Evolutionary conservation across 129 eudicot genomes (phyloP).

Genomic region (Flaveria trinervia): DNA sequence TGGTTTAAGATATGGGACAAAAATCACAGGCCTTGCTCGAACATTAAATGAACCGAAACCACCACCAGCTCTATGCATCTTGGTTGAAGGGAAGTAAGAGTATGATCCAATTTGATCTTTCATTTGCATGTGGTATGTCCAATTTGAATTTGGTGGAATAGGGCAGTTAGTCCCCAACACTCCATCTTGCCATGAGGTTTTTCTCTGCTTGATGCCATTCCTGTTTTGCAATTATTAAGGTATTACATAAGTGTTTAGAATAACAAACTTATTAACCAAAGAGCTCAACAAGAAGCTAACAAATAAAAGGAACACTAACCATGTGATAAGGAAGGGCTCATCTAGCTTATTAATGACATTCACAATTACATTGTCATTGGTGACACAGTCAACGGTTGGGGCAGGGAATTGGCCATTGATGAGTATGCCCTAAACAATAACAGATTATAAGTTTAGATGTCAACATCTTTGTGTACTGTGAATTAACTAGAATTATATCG

Average conservation of each 20-base stretch:
- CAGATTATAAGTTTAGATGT: not conserved
- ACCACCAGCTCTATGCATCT: slow-evolving; percentile 79
- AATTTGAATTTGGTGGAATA: slow-evolving; percentile 67
- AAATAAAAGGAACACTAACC: slow-evolving; percentile 43
- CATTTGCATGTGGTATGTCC: slow-evolving; percentile 77
- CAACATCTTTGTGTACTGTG: not conserved
- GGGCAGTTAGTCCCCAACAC: slow-evolving; percentile 90
- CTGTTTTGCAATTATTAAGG: slow-evolving; percentile 34
- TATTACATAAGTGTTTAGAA: slow-evolving; percentile 11
- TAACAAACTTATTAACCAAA: not conserved
- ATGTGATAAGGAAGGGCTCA: slow-evolving; percentile 79
- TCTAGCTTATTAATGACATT: slow-evolving; percentile 68
- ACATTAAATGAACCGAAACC: slow-evolving; percentile 67
- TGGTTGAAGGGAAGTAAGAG: slow-evolving; percentile 70
- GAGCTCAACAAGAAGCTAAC: not conserved
- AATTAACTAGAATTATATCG: slow-evolving; percentile 1
- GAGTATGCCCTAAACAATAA: slow-evolving; percentile 60
- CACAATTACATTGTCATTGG: slow-evolving; percentile 76
- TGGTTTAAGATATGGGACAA: slow-evolving; percentile 69
- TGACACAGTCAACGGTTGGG: slow-evolving; percentile 59
- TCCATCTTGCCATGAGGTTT: slow-evolving; percentile 87
- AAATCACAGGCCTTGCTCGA: slow-evolving; percentile 53
- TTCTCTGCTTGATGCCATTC: slow-evolving; percentile 82
- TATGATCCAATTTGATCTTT: slow-evolving; percentile 85
- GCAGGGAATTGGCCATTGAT: slow-evolving; percentile 84